A percentile compares a stretch with the other conserved stretches of the same genome.
phyloP scores from a whole-genome alignment of 208 protist genomes.

The Leishmania mexicana region DNA sequence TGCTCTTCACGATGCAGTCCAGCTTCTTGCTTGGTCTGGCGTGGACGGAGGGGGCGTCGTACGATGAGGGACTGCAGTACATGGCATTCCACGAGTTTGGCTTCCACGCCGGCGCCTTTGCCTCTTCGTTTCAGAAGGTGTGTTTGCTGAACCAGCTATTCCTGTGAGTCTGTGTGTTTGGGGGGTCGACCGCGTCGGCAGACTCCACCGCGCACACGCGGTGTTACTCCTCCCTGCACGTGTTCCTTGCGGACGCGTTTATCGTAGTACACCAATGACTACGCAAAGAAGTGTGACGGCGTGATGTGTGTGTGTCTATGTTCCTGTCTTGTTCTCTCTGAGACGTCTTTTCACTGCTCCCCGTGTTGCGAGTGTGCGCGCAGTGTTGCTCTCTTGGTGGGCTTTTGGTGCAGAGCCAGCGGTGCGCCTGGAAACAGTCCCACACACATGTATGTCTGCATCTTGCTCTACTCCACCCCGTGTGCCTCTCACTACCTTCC shows the following conservation, averaged over 20 bases:
- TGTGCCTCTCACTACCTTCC: neutral
- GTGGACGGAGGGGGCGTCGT: constrained; percentile 20
- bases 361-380: too few species aligned
- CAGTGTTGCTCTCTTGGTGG: neutral
- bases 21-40: constrained; percentile 59
- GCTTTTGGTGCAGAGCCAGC: neutral
- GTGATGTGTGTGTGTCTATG: neutral
- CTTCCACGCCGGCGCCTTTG: neutral
- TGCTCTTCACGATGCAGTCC: constrained; percentile 51
- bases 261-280: neutral
- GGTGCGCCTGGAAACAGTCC: neutral
- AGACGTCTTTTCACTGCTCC: neutral
- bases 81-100: neutral
- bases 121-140: constrained; percentile 17
- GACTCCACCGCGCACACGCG: neutral
- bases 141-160: constrained; percentile 37
- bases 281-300: neutral
- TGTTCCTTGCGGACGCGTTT: neutral
- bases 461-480: neutral
- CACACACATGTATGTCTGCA: neutral
- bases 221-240: neutral
- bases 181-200: too few species aligned
- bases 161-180: constrained; percentile 13
- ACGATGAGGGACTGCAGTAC: constrained; percentile 22
- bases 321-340: neutral